These are phyloP conservation scores for Larix kaempferi DNA, from an alignment of 75 land plant species.

Conservation along the genomic window DNA sequence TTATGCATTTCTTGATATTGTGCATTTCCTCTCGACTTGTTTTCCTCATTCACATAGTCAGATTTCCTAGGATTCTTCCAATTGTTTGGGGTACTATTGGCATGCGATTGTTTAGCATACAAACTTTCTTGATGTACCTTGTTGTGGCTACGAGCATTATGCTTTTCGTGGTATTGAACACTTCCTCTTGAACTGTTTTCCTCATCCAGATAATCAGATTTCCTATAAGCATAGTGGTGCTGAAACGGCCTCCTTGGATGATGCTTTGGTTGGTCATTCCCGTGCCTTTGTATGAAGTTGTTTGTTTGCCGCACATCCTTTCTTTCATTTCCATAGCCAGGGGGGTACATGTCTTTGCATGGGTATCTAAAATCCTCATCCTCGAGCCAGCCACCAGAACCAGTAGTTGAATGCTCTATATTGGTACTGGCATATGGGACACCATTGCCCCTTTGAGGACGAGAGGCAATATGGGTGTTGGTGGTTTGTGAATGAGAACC, in stretches of 20 bases:
- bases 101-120: too few relatives aligned
- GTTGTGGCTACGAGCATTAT: not conserved
- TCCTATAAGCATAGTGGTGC: not conserved
- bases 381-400: conserved; percentile 4
- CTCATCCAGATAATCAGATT: too few relatives aligned
- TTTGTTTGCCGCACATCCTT: not conserved
- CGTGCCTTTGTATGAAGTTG: not conserved
- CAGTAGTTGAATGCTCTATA: not conserved
- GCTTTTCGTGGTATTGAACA: not conserved
- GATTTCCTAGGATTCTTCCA: too few relatives aligned
- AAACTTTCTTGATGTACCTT: too few relatives aligned
- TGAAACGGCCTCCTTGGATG: not conserved
- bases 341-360: not conserved
- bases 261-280: not conserved
- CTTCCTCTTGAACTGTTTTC: not conserved
- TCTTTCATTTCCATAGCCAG: not conserved
- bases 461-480: not conserved
- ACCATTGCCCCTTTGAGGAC: not conserved
- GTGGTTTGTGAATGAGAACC: not conserved
- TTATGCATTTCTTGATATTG: too few relatives aligned
- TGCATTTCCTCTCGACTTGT: too few relatives aligned
- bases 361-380: not conserved
- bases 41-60: too few relatives aligned
- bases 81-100: too few relatives aligned
- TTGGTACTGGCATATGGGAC: not conserved